phyloP scores from a whole-genome alignment of 2,329 filamentous ascomycete genomes.

The Penicillium decumbens region DNA sequence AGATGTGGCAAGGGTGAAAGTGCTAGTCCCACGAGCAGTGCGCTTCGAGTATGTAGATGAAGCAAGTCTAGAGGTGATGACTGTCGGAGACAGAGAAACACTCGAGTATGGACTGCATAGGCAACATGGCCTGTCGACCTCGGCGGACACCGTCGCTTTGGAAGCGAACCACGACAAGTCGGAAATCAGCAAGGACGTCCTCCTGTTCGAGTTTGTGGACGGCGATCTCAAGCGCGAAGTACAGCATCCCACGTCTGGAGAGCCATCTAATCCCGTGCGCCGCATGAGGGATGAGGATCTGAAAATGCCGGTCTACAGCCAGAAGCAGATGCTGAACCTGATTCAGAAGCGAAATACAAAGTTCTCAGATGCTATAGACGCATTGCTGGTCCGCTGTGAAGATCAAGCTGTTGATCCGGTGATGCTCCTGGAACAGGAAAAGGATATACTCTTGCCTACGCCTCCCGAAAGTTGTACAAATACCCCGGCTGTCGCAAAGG shows the following conservation, averaged over 20 bases:
- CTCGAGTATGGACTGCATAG: slow-evolving; percentile 57
- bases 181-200: slow-evolving; percentile 56
- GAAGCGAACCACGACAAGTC: slow-evolving; percentile 36
- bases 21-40: slow-evolving; percentile 70
- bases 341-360: slow-evolving; percentile 87
- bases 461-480: slow-evolving; percentile 44
- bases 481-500: slow-evolving; percentile 42
- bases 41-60: slow-evolving; percentile 85
- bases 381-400: slow-evolving; percentile 70
- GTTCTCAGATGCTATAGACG: slow-evolving; percentile 71
- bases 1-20: slow-evolving; percentile 78
- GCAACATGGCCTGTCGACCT: slow-evolving; percentile 39
- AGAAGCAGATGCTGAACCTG: slow-evolving; percentile 81
- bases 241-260: slow-evolving; percentile 65
- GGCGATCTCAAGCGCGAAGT: slow-evolving; percentile 83
- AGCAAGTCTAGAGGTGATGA: slow-evolving; percentile 72
- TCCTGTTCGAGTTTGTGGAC: slow-evolving; percentile 90
- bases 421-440: slow-evolving; percentile 56
- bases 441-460: slow-evolving; percentile 59
- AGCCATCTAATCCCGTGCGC: slow-evolving; percentile 62
- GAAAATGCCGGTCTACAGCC: slow-evolving; percentile 87
- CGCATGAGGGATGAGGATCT: slow-evolving; percentile 72
- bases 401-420: slow-evolving; percentile 62
- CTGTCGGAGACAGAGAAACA: slow-evolving; percentile 55
- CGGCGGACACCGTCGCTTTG: slow-evolving; percentile 16